These are phyloP conservation scores for Naganishia liquefaciens DNA, from an alignment of 1,284 basidiomycete species.

Conservation along the genomic window DNA sequence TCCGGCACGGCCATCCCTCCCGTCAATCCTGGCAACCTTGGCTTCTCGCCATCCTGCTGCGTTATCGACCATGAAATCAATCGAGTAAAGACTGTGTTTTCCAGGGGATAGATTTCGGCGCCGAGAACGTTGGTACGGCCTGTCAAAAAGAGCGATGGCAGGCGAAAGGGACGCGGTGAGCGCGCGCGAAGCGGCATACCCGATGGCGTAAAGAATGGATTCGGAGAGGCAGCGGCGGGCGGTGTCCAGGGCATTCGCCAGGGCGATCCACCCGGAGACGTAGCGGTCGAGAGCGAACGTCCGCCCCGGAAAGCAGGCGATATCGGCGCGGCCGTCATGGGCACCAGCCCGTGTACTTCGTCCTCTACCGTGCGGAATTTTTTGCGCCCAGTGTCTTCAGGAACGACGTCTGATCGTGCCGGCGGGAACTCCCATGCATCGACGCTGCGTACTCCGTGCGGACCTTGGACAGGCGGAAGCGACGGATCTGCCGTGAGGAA, in stretches of 20 bases:
- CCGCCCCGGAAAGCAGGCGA: slow-evolving; percentile 6
- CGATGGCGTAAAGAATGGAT: slow-evolving; percentile 38
- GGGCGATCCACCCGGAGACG: slow-evolving; percentile 28
- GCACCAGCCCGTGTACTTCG: slow-evolving; percentile 48
- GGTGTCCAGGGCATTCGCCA: slow-evolving; percentile 51
- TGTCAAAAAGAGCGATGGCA: slow-evolving; percentile 49
- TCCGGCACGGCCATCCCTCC: slow-evolving; percentile 53
- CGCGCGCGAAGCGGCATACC: slow-evolving; percentile 29
- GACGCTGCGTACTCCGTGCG: slow-evolving; percentile 48
- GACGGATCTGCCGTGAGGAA: slow-evolving; percentile 48
- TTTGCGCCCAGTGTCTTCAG: slow-evolving; percentile 47
- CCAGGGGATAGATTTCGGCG: slow-evolving; percentile 46
- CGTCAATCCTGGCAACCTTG: slow-evolving; percentile 44
- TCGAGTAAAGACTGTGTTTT: slow-evolving; percentile 48
- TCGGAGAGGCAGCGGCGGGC: slow-evolving; percentile 37
- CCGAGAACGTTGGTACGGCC: slow-evolving; percentile 47
- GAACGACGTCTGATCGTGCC: slow-evolving; percentile 44
- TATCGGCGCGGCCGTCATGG: slow-evolving; percentile 44
- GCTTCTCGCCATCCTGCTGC: slow-evolving; percentile 39
- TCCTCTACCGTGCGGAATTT: slow-evolving; percentile 46
- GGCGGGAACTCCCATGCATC: slow-evolving; percentile 57
- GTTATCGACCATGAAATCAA: slow-evolving; percentile 49
- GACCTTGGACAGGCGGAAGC: slow-evolving; percentile 42
- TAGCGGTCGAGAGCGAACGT: not conserved
- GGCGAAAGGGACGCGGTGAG: slow-evolving; percentile 39